Conservation (phyloP, 139 green algal genomes). For the Micromonas pusilla region DNA sequence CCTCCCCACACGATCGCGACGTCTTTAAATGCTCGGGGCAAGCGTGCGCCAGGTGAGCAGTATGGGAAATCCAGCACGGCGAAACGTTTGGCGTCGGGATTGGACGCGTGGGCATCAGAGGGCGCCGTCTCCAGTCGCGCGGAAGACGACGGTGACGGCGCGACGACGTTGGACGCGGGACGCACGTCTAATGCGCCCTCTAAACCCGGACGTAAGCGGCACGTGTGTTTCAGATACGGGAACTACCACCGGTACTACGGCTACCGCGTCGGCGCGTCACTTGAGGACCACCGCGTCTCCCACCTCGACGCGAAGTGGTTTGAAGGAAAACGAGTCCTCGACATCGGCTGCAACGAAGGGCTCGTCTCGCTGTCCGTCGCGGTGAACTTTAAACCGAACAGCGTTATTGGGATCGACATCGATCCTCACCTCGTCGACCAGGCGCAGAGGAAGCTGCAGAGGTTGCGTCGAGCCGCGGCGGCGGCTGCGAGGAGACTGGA, state of each 20-base stretch:
- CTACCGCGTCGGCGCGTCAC: constrained; percentile 3
- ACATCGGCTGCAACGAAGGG: constrained; percentile 91
- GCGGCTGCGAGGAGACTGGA: background rate
- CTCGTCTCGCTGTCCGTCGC: constrained; percentile 72
- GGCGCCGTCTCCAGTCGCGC: too few species aligned
- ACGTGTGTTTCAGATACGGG: constrained; percentile 10
- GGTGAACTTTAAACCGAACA: constrained; percentile 37
- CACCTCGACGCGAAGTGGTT: constrained; percentile 62
- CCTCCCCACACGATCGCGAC: too few species aligned
- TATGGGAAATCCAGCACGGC: too few species aligned
- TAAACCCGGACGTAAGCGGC: too few species aligned
- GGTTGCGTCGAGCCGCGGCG: background rate
- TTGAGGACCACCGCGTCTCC: constrained; percentile 32
- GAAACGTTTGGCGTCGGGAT: too few species aligned
- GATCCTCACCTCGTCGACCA: constrained; percentile 38
- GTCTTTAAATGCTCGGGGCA: too few species aligned
- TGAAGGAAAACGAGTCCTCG: constrained; percentile 52
- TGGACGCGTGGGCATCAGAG: too few species aligned
- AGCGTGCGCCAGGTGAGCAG: too few species aligned
- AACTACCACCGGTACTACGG: constrained; percentile 21
- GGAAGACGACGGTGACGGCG: too few species aligned
- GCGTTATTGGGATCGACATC: constrained; percentile 79
- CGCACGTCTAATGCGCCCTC: too few species aligned
- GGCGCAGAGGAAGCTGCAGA: constrained; percentile 6
- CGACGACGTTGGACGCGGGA: too few species aligned